Base-by-base conservation (phyloP, 495 filamentous ascomycete genomes). In the Neurospora sp. region DNA sequence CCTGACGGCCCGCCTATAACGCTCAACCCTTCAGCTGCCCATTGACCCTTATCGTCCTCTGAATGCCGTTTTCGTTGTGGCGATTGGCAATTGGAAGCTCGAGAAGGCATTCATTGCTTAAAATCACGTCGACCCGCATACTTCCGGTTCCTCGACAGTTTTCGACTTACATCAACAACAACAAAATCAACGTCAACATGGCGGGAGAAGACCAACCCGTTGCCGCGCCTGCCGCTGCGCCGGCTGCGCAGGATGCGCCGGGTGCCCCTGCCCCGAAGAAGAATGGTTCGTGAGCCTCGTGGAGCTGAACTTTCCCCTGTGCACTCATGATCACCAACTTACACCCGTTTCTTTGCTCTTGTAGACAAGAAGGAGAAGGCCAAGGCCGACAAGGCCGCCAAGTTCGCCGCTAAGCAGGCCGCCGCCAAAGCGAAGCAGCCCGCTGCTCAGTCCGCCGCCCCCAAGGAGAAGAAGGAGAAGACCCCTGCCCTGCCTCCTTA, bases 401-500 rank as follows among this genome's bases (percentile, higher is more conserved):
- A 81, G 74, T 81, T 80, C 72, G 79, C 79, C 48, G 71, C 76
- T 0, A 70, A 75, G 65, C 72, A 75, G 20, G 72, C 73, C 22
- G 75, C 76, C 44, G 72, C 69, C 27, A 68, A 72, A 68, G 20
- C 41, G 40, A 40, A 70, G 68, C 71, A 72, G 70, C 59, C 42
- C 40, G 48, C 27, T 20, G 68, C 69, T 71, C 59, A 68, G 41
- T n/a, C 71, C 61, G 48, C 71, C 61, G 48, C 82, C 4, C 72
- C 74, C 27, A 71, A 75, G 40, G 45, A 70, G 9, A 38, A 68
- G 16, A 79, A 84, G 80, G 81, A 82, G 37, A 80, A 84, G 39
- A 71, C 79, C 12, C 83, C 83, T 31, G 69, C 78, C 37, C 75
- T 87, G 70, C 81, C 86, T 16, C 75, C 79, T n/a, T 88, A 83